Percentiles rank a stretch among this genome's conserved stretches.
phyloP scores from a whole-genome alignment of 305 asterid genomes.

The Withania somnifera region DNA sequence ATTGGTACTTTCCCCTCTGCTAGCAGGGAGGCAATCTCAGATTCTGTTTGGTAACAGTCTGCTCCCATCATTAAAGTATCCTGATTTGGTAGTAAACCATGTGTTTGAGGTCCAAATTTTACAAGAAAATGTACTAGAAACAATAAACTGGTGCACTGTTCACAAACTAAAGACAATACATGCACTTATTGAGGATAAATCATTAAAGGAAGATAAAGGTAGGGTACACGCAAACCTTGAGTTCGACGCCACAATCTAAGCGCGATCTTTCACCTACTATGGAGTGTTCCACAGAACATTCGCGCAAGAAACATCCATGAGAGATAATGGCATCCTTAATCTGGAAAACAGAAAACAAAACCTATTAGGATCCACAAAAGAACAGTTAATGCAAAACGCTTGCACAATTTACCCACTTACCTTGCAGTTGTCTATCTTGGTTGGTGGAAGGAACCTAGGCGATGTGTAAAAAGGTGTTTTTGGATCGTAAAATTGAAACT shows the following conservation, averaged over 20 bases:
- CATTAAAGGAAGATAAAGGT: neutral
- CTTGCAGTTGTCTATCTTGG: slow-evolving; percentile 81
- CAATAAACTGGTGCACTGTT: neutral
- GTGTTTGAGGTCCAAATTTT: neutral
- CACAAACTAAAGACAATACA: neutral
- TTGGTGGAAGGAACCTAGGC: slow-evolving; percentile 90
- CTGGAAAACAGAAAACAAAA: slow-evolving; percentile 23
- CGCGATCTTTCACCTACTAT: slow-evolving; percentile 91
- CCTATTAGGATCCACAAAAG: neutral
- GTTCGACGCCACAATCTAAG: slow-evolving; percentile 72
- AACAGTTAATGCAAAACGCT: neutral
- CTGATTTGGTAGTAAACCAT: slow-evolving; percentile 17
- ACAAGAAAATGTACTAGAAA: neutral
- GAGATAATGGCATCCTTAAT: slow-evolving; percentile 87
- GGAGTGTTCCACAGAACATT: slow-evolving; percentile 70
- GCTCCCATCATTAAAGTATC: slow-evolving; percentile 97
- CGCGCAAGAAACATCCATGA: slow-evolving; percentile 95
- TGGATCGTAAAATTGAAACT: slow-evolving; percentile 82
- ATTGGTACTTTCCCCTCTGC: slow-evolving; percentile 86
- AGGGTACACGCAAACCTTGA: slow-evolving; percentile 40
- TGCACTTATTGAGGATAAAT: neutral
- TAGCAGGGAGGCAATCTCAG: slow-evolving; percentile 79
- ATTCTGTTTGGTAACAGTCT: slow-evolving; percentile 78
- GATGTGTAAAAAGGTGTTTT: slow-evolving; percentile 93
- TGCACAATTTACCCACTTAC: slow-evolving; percentile 18